A percentile compares a stretch with the other conserved stretches of the same genome.
Conservation (phyloP, 2,329 filamentous ascomycete genomes). For the Lasiodiplodia sp. region DNA sequence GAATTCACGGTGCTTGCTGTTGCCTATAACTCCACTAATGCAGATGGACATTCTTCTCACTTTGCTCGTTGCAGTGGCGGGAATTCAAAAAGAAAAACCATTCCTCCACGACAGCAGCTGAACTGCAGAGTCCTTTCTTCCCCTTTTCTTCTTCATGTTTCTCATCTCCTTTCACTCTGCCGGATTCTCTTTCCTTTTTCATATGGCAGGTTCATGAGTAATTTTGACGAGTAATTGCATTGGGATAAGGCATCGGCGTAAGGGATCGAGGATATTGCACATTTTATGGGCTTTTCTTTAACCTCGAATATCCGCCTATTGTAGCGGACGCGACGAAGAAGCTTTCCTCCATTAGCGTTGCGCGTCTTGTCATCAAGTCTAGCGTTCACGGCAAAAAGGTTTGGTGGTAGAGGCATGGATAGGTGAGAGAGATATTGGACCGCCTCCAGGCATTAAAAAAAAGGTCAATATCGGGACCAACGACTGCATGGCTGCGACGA, state of each 20-base stretch:
- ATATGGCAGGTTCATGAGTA: not conserved
- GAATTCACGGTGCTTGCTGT: not conserved
- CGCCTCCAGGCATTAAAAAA: not conserved
- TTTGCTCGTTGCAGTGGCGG: not conserved
- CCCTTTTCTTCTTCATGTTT: not conserved
- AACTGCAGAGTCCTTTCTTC: not conserved
- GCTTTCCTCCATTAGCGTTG: not conserved
- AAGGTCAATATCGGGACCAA: not conserved
- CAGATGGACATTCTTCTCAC: not conserved
- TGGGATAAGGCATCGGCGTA: constrained; percentile 17
- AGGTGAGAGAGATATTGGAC: not conserved
- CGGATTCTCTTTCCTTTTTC: not conserved
- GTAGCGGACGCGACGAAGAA: constrained; percentile 1
- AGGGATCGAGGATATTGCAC: not conserved
- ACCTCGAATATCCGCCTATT: not conserved
- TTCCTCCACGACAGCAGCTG: constrained; percentile 3
- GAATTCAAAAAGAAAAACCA: not conserved
- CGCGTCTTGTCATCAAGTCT: not conserved
- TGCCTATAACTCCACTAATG: not conserved
- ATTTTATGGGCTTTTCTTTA: not conserved
- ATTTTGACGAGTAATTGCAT: constrained; percentile 14
- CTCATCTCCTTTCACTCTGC: constrained; percentile 1
- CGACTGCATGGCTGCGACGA: not conserved
- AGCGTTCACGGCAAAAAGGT: not conserved
- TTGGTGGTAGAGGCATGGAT: constrained; percentile 4